Conservation (phyloP, 2,329 filamentous ascomycete species). For the Saccharata proteae region DNA sequence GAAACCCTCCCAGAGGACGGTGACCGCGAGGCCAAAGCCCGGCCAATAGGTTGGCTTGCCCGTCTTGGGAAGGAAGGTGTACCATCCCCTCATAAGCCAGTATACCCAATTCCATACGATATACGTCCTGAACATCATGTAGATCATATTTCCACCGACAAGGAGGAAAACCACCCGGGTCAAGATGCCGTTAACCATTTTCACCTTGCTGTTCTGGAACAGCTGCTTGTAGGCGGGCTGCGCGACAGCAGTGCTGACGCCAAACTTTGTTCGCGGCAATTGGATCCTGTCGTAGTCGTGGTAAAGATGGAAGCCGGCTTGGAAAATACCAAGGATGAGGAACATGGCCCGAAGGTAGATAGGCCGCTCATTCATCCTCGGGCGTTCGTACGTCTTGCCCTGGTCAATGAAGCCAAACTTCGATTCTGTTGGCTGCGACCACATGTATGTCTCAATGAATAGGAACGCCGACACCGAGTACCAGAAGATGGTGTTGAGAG, state of each 20-base stretch:
- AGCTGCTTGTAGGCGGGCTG: too few species aligned
- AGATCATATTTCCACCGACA: conserved; percentile 13
- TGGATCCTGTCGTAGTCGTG: conserved; percentile 60
- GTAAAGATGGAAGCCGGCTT: conserved; percentile 58
- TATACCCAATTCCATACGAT: conserved; percentile 44
- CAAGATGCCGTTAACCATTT: conserved; percentile 22
- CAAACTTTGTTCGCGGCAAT: conserved; percentile 24
- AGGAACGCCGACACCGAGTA: conserved; percentile 68
- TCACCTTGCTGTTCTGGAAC: conserved; percentile 3
- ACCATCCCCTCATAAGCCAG: conserved; percentile 54
- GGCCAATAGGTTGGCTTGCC: too few species aligned
- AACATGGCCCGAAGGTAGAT: conserved; percentile 68
- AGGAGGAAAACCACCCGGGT: conserved; percentile 50
- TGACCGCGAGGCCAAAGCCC: conserved; percentile 30
- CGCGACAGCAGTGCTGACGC: conserved; percentile 2
- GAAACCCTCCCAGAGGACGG: conserved; percentile 41
- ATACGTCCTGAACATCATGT: conserved; percentile 20
- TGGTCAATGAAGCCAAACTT: conserved; percentile 64
- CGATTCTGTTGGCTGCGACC: conserved; percentile 47
- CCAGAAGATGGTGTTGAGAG: conserved; percentile 59
- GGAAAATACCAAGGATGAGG: conserved; percentile 53
- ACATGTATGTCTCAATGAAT: conserved; percentile 73
- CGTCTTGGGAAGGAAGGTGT: too few species aligned
- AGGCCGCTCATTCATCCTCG: conserved; percentile 72
- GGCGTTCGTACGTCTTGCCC: conserved; percentile 53